Evolutionary conservation across 352 stramenopile species (phyloP), one percentile per base, ranked within the genome.

Genomic region (Ophiocytium majus): DNA sequence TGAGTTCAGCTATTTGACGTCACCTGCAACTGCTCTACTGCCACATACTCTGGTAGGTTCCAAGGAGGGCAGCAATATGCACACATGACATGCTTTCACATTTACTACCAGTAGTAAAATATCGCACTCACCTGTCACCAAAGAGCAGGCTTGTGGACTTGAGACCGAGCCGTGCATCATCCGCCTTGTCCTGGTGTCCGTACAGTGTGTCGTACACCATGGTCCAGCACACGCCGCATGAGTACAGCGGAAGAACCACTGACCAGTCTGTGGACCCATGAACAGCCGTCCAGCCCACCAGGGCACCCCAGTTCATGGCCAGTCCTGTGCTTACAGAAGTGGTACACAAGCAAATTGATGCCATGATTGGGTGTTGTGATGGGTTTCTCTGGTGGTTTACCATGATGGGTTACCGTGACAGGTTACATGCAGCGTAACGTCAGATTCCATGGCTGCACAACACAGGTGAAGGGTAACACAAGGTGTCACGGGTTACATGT

Each of bases 141-240:
- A 99, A 98, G 5, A 97, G 93, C 80, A 99, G 90, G 36, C 96
- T 96, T 17, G 97, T 98, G 19, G 94, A 98, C 80, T 95, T 93
- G 63, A 99, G 93, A 49, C 96, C 96, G 57, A 99, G 94, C 84
- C 95, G 93, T 63, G 91, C 86, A 92, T 99, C 97, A 89, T 99
- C 97, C 17, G 93, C 92, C 92, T 98, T 99, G 91, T 99, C 94
- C 90, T 99, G 97, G 91, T 99, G 96, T 14, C 96, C 97, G 91
- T 99, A 99, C 32, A 99, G 90, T 17, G 97, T 99, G 91, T 99
- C 97, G 90, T 99, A 99, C n/a, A 99, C 94, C 35, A 99, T 87
- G 28, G 97, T 99, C 97, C 97, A 99, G n/a, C 92, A 92, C 9
- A 99, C 91, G 36, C 96, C 95, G 31, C 92, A 94, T 0, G 91